These are phyloP conservation scores for Lachancea waltii DNA, from an alignment of 805 yeast species.

Conservation along the genomic window DNA sequence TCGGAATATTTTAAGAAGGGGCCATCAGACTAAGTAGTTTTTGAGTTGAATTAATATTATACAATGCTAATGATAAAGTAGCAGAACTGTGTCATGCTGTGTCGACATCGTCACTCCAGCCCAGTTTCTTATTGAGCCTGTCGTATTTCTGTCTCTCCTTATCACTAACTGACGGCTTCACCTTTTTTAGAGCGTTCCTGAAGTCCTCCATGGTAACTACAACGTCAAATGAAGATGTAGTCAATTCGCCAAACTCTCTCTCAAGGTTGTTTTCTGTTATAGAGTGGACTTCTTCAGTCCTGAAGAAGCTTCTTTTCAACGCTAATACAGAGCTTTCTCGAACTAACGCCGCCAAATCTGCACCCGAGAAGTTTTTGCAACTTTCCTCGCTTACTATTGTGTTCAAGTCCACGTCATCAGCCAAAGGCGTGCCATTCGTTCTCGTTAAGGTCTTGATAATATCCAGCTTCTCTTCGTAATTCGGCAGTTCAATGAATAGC, in stretches of 20 bases:
- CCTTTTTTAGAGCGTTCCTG: constrained; percentile 58
- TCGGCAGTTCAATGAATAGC: constrained; percentile 83
- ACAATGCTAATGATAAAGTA: constrained; percentile 9
- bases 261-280: constrained; percentile 44
- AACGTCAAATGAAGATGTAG: constrained; percentile 31
- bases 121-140: constrained; percentile 62
- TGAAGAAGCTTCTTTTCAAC: constrained; percentile 65
- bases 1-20: constrained; percentile 46
- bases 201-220: constrained; percentile 69
- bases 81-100: neutral
- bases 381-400: constrained; percentile 66
- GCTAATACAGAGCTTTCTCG: constrained; percentile 93
- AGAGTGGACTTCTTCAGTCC: constrained; percentile 37
- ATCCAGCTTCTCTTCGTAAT: constrained; percentile 68
- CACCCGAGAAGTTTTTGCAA: constrained; percentile 90
- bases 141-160: constrained; percentile 75
- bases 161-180: constrained; percentile 88
- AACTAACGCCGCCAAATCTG: constrained; percentile 86
- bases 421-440: constrained; percentile 71
- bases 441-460: constrained; percentile 71
- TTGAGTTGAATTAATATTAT: constrained; percentile 1
- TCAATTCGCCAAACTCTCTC: constrained; percentile 35
- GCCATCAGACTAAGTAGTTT: constrained; percentile 22
- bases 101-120: constrained; percentile 50
- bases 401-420: constrained; percentile 50